Evolutionary conservation across 805 yeast species (phyloP).

Genomic region (Starmerella apis): DNA sequence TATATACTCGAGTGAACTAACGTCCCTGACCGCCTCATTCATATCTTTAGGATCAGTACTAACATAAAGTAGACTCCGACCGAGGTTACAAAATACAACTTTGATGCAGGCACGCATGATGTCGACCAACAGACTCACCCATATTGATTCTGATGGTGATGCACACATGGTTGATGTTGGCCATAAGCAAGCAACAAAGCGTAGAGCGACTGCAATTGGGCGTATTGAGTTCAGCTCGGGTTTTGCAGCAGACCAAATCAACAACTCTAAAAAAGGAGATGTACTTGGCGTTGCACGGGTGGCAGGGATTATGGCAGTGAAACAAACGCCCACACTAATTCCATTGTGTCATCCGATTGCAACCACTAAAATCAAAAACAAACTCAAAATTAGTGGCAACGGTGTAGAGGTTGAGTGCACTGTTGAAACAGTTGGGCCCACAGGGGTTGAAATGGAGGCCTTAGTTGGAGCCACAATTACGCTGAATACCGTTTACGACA

Average conservation of each 20-base stretch:
- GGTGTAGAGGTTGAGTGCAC: constrained; percentile 32
- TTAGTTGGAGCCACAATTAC: constrained; percentile 39
- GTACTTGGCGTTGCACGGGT: constrained; percentile 41
- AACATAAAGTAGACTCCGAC: not conserved
- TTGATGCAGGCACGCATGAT: no score
- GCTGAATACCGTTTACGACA: constrained; percentile 43
- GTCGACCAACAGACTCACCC: constrained; percentile 28
- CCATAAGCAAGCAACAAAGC: constrained; percentile 34
- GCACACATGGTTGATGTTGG: constrained; percentile 43
- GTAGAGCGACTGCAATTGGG: constrained; percentile 40
- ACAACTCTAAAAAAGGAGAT: constrained; percentile 42
- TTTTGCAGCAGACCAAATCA: constrained; percentile 31
- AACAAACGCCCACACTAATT: constrained; percentile 39
- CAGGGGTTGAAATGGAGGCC: constrained; percentile 54
- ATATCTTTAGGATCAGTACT: not conserved
- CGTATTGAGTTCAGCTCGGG: constrained; percentile 35
- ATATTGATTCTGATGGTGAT: constrained; percentile 36
- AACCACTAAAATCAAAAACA: constrained; percentile 36
- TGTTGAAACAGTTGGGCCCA: constrained; percentile 41
- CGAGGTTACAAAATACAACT: not conserved
- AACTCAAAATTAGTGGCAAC: constrained; percentile 27
- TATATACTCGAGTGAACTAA: not conserved
- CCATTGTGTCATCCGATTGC: constrained; percentile 44
- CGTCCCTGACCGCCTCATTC: no score
- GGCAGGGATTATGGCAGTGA: constrained; percentile 45